Conservation (phyloP, 805 yeast species). For the Saccharomycopsis capsularis region DNA sequence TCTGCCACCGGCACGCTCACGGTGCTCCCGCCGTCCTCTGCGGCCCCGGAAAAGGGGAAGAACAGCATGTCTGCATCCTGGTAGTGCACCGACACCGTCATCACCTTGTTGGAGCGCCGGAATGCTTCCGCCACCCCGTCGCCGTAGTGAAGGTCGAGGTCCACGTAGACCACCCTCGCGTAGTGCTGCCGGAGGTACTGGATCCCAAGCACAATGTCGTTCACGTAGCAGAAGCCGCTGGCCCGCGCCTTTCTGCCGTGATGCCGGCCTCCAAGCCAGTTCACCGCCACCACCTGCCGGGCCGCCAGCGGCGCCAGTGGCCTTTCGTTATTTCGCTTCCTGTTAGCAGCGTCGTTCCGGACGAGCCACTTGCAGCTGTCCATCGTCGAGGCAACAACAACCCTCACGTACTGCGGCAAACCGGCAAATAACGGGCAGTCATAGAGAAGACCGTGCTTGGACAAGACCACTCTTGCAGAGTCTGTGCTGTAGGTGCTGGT, state of each 20-base stretch:
- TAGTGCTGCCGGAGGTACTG: slow-evolving; percentile 41
- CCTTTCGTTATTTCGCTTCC: too few species aligned
- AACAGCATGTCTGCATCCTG: slow-evolving; percentile 54
- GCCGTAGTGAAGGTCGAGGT: slow-evolving; percentile 73
- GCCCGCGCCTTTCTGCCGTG: slow-evolving; percentile 52
- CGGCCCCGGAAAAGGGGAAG: slow-evolving; percentile 63
- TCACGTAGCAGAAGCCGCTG: slow-evolving; percentile 67
- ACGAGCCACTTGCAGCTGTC: too few species aligned
- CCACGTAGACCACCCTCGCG: slow-evolving; percentile 50
- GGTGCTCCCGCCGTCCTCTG: slow-evolving; percentile 31
- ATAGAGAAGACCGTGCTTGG: too few species aligned
- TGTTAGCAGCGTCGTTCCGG: too few species aligned
- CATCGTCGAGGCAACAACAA: too few species aligned
- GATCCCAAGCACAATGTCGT: slow-evolving; percentile 58
- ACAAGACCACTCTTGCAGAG: too few species aligned
- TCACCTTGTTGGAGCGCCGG: slow-evolving; percentile 44
- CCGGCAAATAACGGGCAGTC: too few species aligned
- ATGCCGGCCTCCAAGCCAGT: slow-evolving; percentile 80
- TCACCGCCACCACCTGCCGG: slow-evolving; percentile 35
- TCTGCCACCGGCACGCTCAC: slow-evolving; percentile 50
- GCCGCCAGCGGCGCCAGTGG: too few species aligned
- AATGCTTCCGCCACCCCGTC: slow-evolving; percentile 73
- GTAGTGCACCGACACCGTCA: slow-evolving; percentile 59
- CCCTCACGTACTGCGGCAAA: too few species aligned
- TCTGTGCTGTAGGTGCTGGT: too few species aligned